A percentile compares a stretch with the other conserved stretches of the same genome.
Evolutionary conservation across 805 yeast species (phyloP).

Genomic region (Jamesozyma piceae): DNA sequence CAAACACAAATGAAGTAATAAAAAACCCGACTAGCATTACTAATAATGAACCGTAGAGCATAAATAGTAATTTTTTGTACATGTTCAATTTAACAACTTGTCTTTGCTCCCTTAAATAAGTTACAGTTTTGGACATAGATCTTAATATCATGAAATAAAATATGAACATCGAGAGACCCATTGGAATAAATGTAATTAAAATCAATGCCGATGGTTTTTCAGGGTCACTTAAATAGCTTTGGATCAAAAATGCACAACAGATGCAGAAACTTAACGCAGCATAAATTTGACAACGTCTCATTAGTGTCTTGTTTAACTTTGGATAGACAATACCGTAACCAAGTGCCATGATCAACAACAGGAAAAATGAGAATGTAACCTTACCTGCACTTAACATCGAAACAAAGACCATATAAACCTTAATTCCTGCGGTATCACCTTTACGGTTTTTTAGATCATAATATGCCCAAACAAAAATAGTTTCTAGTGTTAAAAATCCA

Average conservation of each 20-base stretch:
- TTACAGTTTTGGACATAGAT: conserved; percentile 66
- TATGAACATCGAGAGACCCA: conserved; percentile 54
- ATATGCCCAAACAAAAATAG: conserved; percentile 82
- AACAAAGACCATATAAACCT: conserved; percentile 65
- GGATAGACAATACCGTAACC: conserved; percentile 95
- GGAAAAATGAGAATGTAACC: conserved; percentile 78
- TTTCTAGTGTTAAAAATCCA: conserved; percentile 72
- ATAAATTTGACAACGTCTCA: conserved; percentile 61
- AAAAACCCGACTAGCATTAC: conserved; percentile 63
- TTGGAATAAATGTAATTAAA: conserved; percentile 59
- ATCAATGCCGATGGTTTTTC: conserved; percentile 42
- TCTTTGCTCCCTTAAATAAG: conserved; percentile 67
- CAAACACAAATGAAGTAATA: conserved; percentile 56
- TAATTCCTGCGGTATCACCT: conserved; percentile 48
- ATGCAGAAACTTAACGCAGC: conserved; percentile 49
- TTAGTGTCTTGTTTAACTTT: conserved; percentile 60
- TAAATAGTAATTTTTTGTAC: conserved; percentile 69
- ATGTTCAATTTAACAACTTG: conserved; percentile 84
- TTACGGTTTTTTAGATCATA: conserved; percentile 71
- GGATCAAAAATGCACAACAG: conserved; percentile 44
- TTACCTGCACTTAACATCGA: conserved; percentile 73
- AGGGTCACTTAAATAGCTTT: conserved; percentile 44
- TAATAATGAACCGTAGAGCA: conserved; percentile 64
- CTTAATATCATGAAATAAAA: conserved; percentile 70
- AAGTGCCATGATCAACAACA: conserved; percentile 72